Percentiles rank a stretch among this genome's conserved stretches.
These are phyloP conservation scores for Dentipellis sp. DNA, from an alignment of 768 basidiomycete species.

Conservation along the genomic window DNA sequence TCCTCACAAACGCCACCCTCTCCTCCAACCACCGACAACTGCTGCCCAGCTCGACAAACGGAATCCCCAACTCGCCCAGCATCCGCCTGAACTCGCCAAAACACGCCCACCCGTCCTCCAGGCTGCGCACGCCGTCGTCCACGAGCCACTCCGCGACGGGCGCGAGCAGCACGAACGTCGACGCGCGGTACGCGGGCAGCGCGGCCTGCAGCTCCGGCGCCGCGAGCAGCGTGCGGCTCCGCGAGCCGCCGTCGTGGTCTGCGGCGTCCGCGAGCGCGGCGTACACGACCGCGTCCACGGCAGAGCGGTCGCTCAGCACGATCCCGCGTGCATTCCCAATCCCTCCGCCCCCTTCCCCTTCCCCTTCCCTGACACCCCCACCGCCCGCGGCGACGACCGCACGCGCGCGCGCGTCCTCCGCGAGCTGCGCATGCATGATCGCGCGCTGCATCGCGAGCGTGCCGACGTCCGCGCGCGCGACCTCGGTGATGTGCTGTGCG, in stretches of 20 bases:
- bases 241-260: slow-evolving; percentile 24
- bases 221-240: slow-evolving; percentile 22
- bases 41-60: not conserved
- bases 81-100: not conserved
- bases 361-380: no score
- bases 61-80: not conserved
- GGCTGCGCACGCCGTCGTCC: slow-evolving; percentile 53
- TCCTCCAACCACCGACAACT: slow-evolving; percentile 2
- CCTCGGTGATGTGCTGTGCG: slow-evolving; percentile 42
- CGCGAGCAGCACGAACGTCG: slow-evolving; percentile 44
- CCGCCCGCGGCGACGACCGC: no score
- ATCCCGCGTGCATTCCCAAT: slow-evolving; percentile 16
- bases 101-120: slow-evolving; percentile 33
- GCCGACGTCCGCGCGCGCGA: slow-evolving; percentile 43
- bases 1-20: not conserved
- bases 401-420: slow-evolving; percentile 27
- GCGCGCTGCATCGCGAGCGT: slow-evolving; percentile 52
- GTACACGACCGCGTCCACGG: slow-evolving; percentile 56
- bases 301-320: slow-evolving; percentile 55
- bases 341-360: slow-evolving; percentile 6
- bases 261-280: slow-evolving; percentile 37
- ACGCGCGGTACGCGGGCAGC: slow-evolving; percentile 32
- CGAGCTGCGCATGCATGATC: slow-evolving; percentile 49
- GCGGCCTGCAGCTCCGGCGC: slow-evolving; percentile 31
- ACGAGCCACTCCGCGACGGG: slow-evolving; percentile 51